phyloP scores from a whole-genome alignment of 352 stramenopile species.

The Globisporangium spinosum region DNA sequence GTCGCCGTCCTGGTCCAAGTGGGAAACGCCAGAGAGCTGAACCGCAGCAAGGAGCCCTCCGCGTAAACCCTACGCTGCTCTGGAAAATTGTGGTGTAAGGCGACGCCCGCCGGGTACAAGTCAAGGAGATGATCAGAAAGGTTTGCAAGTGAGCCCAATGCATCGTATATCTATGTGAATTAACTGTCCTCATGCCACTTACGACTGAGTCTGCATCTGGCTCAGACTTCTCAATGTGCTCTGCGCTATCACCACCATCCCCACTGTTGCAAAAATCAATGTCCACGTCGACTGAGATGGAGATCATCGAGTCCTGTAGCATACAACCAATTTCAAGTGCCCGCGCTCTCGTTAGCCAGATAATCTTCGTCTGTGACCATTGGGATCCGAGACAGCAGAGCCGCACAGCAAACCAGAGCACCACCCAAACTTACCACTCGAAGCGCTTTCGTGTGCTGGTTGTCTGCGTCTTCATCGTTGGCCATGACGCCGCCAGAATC shows the following conservation, averaged over 20 bases:
- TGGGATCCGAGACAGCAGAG: no score
- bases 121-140: not conserved
- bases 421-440: not conserved
- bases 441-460: not conserved
- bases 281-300: slow-evolving; percentile 5
- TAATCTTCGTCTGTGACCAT: not conserved
- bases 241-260: not conserved
- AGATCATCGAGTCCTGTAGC: slow-evolving; percentile 10
- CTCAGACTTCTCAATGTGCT: not conserved
- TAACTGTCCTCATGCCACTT: not conserved
- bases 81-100: slow-evolving; percentile 1
- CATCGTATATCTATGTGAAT: not conserved
- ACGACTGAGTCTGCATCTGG: slow-evolving; percentile 2
- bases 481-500: not conserved
- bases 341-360: no score
- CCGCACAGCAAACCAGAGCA: not conserved
- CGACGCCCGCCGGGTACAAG: not conserved
- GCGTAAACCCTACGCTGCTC: slow-evolving; percentile 5
- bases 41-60: slow-evolving; percentile 10
- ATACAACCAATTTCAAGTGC: not conserved
- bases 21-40: not conserved
- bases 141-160: not conserved
- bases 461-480: not conserved
- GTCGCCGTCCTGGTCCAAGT: slow-evolving; percentile 1
- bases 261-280: not conserved